Evolutionary conservation across 352 stramenopile genomes (phyloP).

Genomic region (Phytopythium helicoides): DNA sequence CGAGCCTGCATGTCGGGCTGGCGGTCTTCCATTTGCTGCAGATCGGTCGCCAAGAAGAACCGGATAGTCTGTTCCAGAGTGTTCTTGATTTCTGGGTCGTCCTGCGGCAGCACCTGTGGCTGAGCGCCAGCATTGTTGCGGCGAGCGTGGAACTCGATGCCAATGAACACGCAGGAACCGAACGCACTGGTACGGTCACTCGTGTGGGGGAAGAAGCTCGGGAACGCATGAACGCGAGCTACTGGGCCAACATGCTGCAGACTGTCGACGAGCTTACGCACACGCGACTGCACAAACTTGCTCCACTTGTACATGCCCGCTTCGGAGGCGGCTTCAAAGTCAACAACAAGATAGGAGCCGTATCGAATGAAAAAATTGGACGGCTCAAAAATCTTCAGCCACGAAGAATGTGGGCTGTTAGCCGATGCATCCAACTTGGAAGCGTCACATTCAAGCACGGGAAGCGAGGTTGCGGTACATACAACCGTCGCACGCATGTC

Average conservation of each 20-base stretch:
- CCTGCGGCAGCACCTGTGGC: constrained; percentile 31
- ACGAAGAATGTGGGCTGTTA: constrained; percentile 23
- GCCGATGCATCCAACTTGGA: constrained; percentile 2
- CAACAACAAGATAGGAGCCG: constrained; percentile 69
- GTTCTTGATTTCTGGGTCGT: constrained; percentile 69
- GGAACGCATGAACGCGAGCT: constrained; percentile 63
- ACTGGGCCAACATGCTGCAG: constrained; percentile 62
- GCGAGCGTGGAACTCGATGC: constrained; percentile 67
- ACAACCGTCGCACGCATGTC: constrained; percentile 35
- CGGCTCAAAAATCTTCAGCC: constrained; percentile 69
- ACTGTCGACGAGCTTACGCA: constrained; percentile 78
- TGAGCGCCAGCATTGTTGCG: constrained; percentile 17
- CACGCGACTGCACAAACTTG: constrained; percentile 78
- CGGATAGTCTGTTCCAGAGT: constrained; percentile 77
- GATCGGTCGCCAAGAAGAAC: constrained; percentile 80
- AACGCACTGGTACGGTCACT: constrained; percentile 31
- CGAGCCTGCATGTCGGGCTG: constrained; percentile 64
- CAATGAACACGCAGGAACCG: constrained; percentile 81
- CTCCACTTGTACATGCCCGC: constrained; percentile 77
- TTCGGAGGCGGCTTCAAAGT: constrained; percentile 60
- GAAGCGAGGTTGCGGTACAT: constrained; percentile 35
- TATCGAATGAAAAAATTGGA: constrained; percentile 88
- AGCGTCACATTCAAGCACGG: constrained; percentile 14
- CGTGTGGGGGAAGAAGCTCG: constrained; percentile 60
- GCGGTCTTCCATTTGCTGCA: constrained; percentile 80